Evolutionary conservation across 169 alveolate genomes (phyloP), one percentile per base, ranked within the genome.

Genomic region (Fabrea salina): DNA sequence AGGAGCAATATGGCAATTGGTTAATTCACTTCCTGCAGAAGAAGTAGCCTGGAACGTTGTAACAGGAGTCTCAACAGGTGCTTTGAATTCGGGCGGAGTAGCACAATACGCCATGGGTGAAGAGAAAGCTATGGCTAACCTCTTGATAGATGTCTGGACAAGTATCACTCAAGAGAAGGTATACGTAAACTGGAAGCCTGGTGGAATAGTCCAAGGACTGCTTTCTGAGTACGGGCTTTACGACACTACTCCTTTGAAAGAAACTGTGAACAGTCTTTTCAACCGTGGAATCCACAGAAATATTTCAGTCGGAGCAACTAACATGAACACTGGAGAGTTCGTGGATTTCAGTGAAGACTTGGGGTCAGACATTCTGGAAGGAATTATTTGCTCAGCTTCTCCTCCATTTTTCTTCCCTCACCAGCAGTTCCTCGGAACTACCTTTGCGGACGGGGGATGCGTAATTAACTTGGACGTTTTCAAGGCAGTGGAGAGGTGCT

Each of bases 321-420:
- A 54, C 25, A 8, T 8, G 8, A n/a, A 54, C 6, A 8, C 66
- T 8, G 66, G 66, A 54, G 66, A 54, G 22, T 54, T 54, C 6
- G 25, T 54, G 11, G 25, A 54, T 8, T 54, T n/a, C 66, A 54
- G 25, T 54, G 33, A 54, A 54, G 25, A 8, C 25, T 8, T 54
- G 6, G 66, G 66, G 6, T n/a, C 66, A n/a, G 66, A 54, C 33
- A 7, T 11, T 22, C 30, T 54, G 11, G 74, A 19, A n/a, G 41
- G 49, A 7, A 79, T 57, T 6, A 81, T 67, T 13, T 16, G 19
- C 19, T 75, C 82, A 22, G 32, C 82, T 11, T 19, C 84, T 22
- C 50, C 77, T n/a, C 74, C 80, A 50, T 79, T 79, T 19, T 82
- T 49, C 39, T 82, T 82, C 53, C 85, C 81, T 32, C 82, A 77